Conservation (phyloP, 352 stramenopile genomes). For the Phytophthora meadii region DNA sequence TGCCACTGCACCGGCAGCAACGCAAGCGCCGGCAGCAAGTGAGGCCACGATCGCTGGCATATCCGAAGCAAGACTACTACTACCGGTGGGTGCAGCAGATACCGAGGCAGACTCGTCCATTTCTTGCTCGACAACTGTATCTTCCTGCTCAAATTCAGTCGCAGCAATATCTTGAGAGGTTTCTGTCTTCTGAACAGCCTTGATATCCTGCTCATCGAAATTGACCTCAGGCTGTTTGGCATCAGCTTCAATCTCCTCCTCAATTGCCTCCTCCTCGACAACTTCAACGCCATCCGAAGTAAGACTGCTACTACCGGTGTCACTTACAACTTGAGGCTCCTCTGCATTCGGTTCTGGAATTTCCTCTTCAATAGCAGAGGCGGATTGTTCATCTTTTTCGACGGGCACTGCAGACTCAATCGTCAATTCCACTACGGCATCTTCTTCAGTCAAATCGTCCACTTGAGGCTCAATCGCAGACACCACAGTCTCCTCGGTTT, state of each 20-base stretch:
- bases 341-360: not conserved
- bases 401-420: not conserved
- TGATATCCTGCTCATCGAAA: not conserved
- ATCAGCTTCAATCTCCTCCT: not conserved
- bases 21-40: conserved; percentile 11
- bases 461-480: not conserved
- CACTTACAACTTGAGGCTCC: not conserved
- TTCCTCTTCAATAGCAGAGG: not conserved
- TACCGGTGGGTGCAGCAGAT: not conserved
- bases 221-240: not conserved
- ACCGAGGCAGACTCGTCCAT: not conserved
- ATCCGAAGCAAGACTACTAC: conserved; percentile 1
- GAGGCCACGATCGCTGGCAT: conserved; percentile 29
- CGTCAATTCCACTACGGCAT: not conserved
- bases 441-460: not conserved
- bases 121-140: not conserved
- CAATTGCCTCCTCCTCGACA: not conserved
- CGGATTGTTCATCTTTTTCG: not conserved
- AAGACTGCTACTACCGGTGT: no score
- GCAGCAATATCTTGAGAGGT: not conserved
- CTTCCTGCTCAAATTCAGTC: not conserved
- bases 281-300: not conserved
- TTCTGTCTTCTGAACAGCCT: not conserved
- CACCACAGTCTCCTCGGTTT: not conserved
- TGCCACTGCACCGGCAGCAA: not conserved